These are phyloP conservation scores for Prunus salicina DNA, from an alignment of 306 rosid genomes.

Conservation along the genomic window DNA sequence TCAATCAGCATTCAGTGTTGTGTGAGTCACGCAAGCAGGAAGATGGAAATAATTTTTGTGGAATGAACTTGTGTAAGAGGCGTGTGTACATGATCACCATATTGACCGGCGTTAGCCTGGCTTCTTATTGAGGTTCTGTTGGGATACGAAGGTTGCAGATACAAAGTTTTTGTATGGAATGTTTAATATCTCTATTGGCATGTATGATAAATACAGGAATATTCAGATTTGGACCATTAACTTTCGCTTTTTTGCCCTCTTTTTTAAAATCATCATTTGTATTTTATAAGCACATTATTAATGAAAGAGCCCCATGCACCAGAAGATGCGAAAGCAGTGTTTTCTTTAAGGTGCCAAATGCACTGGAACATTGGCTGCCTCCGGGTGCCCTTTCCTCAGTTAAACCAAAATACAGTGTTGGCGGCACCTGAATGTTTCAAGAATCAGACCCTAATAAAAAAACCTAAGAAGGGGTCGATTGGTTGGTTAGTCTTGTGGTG, in stretches of 20 bases:
- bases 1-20: conserved; percentile 80
- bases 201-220: background rate
- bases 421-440: too few relatives aligned
- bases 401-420: too few relatives aligned
- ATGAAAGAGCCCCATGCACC: background rate
- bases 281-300: background rate
- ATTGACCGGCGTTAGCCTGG: conserved; percentile 24
- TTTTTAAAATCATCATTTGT: background rate
- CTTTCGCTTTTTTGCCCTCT: background rate
- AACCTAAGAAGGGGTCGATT: too few relatives aligned
- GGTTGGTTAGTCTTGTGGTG: too few relatives aligned
- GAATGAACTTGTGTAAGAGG: conserved; percentile 28
- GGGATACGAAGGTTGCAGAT: conserved; percentile 29
- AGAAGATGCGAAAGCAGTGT: too few relatives aligned
- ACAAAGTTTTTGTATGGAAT: conserved; percentile 34
- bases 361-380: too few relatives aligned
- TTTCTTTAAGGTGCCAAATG: too few relatives aligned
- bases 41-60: conserved; percentile 20
- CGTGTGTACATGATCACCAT: conserved; percentile 54
- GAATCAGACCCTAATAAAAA: too few relatives aligned
- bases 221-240: background rate
- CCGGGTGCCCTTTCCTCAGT: too few relatives aligned
- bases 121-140: conserved; percentile 27
- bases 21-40: conserved; percentile 39
- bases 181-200: background rate